These are phyloP conservation scores for Linderniella brevidens DNA, from an alignment of 257 asterid species.

Conservation along the genomic window DNA sequence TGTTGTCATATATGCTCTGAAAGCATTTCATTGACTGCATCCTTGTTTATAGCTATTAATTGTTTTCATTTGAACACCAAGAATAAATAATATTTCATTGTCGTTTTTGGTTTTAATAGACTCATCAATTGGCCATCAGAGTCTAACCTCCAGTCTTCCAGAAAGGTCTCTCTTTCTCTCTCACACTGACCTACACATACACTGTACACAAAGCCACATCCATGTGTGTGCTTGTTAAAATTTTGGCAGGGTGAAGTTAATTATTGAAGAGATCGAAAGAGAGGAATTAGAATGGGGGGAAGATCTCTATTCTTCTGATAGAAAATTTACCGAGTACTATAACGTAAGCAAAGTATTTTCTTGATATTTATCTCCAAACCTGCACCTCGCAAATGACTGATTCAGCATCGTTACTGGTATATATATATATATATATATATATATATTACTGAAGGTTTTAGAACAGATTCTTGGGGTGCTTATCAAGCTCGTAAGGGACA, in stretches of 20 bases:
- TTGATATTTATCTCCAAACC: slow-evolving; percentile 3
- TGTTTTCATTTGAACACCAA: no score
- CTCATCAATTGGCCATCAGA: slow-evolving; percentile 43
- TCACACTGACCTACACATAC: neutral
- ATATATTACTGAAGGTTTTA: slow-evolving; percentile 57
- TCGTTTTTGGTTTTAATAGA: slow-evolving; percentile 31
- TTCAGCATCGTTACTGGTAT: slow-evolving; percentile 3
- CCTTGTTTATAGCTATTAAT: no score
- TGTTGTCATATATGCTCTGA: neutral
- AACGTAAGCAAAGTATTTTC: slow-evolving; percentile 30
- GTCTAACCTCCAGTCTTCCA: slow-evolving; percentile 78
- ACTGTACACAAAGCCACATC: no score
- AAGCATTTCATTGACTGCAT: no score
- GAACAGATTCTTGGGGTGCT: slow-evolving; percentile 99
- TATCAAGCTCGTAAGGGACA: slow-evolving; percentile 91
- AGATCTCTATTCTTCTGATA: slow-evolving; percentile 82
- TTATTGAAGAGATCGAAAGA: slow-evolving; percentile 90
- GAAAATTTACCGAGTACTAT: slow-evolving; percentile 94
- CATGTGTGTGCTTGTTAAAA: no score
- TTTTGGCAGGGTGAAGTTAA: slow-evolving; percentile 68
- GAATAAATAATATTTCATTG: neutral
- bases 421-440: slow-evolving; percentile 12
- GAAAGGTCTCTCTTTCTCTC: slow-evolving; percentile 47
- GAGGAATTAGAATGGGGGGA: slow-evolving; percentile 91
- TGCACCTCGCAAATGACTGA: neutral